Percentiles rank a stretch among this genome's conserved stretches.
phyloP scores from a whole-genome alignment of 73 alveolate species.

The Uronychia binucleata region DNA sequence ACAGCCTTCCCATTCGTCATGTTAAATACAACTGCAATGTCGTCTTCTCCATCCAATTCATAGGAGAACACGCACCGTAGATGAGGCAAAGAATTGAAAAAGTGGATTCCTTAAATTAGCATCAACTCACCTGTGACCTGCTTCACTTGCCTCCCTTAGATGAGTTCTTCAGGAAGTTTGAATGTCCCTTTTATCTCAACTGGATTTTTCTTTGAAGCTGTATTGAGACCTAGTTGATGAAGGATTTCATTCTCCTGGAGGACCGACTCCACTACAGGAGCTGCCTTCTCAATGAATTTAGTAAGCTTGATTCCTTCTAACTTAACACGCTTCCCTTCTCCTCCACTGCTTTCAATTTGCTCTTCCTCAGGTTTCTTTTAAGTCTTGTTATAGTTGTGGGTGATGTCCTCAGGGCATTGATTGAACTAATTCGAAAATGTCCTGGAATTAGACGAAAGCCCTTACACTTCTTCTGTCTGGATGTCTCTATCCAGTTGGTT shows the following conservation, averaged over 20 bases:
- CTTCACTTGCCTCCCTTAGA: not conserved
- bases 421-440: conserved; percentile 33
- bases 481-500: conserved; percentile 35
- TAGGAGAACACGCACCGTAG: conserved; percentile 36
- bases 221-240: not conserved
- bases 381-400: conserved; percentile 16
- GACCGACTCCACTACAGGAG: conserved; percentile 42
- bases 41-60: not conserved
- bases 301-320: conserved; percentile 26
- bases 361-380: conserved; percentile 7
- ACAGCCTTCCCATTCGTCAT: conserved; percentile 16
- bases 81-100: conserved; percentile 54
- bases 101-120: conserved; percentile 20
- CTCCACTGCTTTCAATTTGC: conserved; percentile 1
- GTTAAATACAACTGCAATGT: not conserved
- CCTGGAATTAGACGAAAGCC: too few relatives aligned
- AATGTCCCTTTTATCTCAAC: conserved; percentile 33
- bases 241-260: conserved; percentile 36
- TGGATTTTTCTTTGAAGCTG: conserved; percentile 48
- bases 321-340: conserved; percentile 39
- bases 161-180: conserved; percentile 27
- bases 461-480: conserved; percentile 50
- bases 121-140: not conserved
- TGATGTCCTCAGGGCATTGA: conserved; percentile 50
- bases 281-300: conserved; percentile 38